These are phyloP conservation scores for Erodium moschatum DNA, from an alignment of 441 rosid species.

Conservation along the genomic window DNA sequence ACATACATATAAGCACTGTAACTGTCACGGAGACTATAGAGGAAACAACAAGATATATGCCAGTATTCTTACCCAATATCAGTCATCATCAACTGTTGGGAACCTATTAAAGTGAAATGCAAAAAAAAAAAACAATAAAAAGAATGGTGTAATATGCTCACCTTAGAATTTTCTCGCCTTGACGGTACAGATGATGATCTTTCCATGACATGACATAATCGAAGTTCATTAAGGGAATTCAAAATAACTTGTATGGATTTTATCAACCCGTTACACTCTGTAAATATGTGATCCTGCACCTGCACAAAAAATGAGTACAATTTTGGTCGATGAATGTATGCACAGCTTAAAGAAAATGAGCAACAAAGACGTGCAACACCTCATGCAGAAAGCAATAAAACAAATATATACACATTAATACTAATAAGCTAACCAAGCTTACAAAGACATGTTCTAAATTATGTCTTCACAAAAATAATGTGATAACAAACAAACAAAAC, in stretches of 20 bases:
- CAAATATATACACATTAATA: too few relatives aligned
- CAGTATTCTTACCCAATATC: not conserved
- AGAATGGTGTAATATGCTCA: conserved; percentile 22
- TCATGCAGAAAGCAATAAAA: too few relatives aligned
- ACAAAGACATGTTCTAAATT: too few relatives aligned
- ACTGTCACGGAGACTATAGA: not conserved
- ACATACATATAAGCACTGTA: not conserved
- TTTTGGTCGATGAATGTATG: not conserved
- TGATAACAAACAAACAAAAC: too few relatives aligned
- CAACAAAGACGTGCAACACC: too few relatives aligned
- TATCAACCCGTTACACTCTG: conserved; percentile 58
- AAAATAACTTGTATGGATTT: conserved; percentile 82
- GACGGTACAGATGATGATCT: conserved; percentile 38
- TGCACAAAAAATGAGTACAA: conserved; percentile 30
- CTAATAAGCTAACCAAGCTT: too few relatives aligned
- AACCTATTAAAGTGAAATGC: conserved; percentile 2
- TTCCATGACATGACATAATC: conserved; percentile 57
- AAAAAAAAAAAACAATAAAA: conserved; percentile 19
- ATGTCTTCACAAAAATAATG: too few relatives aligned
- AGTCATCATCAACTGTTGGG: not conserved
- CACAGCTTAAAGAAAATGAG: too few relatives aligned
- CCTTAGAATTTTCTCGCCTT: conserved; percentile 60
- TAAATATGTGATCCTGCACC: conserved; percentile 71
- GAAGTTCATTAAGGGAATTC: conserved; percentile 83
- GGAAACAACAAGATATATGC: not conserved